These are phyloP conservation scores for Coemansia sp. DNA, from an alignment of 192 early-diverging fungal species.

Conservation along the genomic window DNA sequence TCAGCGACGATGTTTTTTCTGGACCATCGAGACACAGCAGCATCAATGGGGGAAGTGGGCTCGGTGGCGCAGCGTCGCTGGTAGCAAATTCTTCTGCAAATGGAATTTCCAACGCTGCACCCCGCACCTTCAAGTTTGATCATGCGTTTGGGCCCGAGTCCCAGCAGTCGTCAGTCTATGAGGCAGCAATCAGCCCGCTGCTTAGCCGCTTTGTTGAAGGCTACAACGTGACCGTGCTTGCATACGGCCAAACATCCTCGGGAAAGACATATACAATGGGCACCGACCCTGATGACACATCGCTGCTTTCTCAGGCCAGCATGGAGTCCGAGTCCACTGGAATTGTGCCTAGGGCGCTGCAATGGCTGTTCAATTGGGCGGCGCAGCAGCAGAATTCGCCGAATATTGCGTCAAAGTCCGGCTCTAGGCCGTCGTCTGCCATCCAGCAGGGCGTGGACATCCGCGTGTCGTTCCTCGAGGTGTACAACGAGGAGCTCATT, in stretches of 20 bases:
- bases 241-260: conserved; percentile 90
- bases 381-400: conserved; percentile 15
- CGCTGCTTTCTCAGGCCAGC: conserved; percentile 14
- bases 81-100: conserved; percentile 3
- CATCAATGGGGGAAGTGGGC: background rate
- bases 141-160: conserved; percentile 64
- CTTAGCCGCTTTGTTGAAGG: conserved; percentile 70
- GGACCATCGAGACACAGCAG: conserved; percentile 6
- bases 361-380: conserved; percentile 59
- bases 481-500: conserved; percentile 96
- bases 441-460: conserved; percentile 22
- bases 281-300: conserved; percentile 56
- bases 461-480: conserved; percentile 89
- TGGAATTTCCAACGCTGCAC: conserved; percentile 1
- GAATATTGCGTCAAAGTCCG: background rate
- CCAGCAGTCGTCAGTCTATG: conserved; percentile 64
- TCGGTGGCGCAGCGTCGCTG: conserved; percentile 6
- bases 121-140: conserved; percentile 64
- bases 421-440: background rate
- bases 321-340: conserved; percentile 34
- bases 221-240: conserved; percentile 93
- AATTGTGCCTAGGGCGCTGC: conserved; percentile 76
- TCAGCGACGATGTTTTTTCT: conserved; percentile 15
- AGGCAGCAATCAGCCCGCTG: conserved; percentile 55
- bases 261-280: conserved; percentile 99